Percentiles rank a stretch among this genome's conserved stretches.
Conservation (phyloP, 805 yeast genomes). For the Zygosaccharomyces bisporus region DNA sequence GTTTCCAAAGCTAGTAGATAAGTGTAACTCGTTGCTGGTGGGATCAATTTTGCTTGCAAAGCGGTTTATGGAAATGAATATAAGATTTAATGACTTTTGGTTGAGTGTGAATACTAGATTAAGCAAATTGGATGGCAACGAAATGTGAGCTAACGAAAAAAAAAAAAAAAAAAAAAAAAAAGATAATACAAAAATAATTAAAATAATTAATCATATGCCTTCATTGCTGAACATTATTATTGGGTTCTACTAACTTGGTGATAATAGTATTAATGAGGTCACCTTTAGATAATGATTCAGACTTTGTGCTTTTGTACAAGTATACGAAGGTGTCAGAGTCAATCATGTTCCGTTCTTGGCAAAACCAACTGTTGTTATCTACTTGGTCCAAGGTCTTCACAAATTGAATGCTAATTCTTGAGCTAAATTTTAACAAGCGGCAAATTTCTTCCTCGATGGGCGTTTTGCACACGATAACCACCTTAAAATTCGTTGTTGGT, state of each 20-base stretch:
- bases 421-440: slow-evolving; percentile 16
- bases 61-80: slow-evolving; percentile 12
- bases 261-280: slow-evolving; percentile 12
- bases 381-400: slow-evolving; percentile 18
- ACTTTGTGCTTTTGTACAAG: slow-evolving; percentile 16
- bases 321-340: slow-evolving; percentile 23
- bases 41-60: slow-evolving; percentile 9
- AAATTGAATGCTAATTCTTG: slow-evolving; percentile 22
- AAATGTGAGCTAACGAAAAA: background rate
- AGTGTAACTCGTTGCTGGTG: slow-evolving; percentile 10
- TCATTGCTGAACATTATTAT: background rate
- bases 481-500: slow-evolving; percentile 18
- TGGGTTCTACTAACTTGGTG: background rate
- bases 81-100: slow-evolving; percentile 13
- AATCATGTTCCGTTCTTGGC: slow-evolving; percentile 23
- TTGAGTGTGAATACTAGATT: slow-evolving; percentile 4
- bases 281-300: slow-evolving; percentile 7
- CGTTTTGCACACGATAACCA: slow-evolving; percentile 17
- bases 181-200: background rate
- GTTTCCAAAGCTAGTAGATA: slow-evolving; percentile 6
- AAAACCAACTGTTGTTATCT: slow-evolving; percentile 15
- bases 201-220: slow-evolving; percentile 3
- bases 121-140: slow-evolving; percentile 2
- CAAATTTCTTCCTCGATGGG: slow-evolving; percentile 14
- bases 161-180: background rate